These are phyloP conservation scores for Coniochaeta sp. DNA, from an alignment of 2,329 filamentous ascomycete genomes.

Conservation along the genomic window DNA sequence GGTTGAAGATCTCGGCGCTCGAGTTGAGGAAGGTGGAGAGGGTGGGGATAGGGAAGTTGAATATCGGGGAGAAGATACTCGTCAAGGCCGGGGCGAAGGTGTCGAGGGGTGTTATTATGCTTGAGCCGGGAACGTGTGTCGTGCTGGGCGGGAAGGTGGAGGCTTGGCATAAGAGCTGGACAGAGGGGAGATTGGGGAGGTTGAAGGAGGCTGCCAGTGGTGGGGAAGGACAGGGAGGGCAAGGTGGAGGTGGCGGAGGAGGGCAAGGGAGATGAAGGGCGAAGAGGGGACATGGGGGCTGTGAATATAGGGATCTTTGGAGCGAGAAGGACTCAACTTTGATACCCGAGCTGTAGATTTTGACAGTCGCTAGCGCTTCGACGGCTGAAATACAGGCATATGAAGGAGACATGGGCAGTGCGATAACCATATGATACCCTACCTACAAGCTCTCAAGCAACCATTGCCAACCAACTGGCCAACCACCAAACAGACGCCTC, in stretches of 20 bases:
- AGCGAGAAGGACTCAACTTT: too few relatives aligned
- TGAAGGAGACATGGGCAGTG: neutral
- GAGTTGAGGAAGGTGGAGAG: conserved; percentile 63
- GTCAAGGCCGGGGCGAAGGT: conserved; percentile 59
- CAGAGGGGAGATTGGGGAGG: conserved; percentile 59
- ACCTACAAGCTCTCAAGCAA: neutral
- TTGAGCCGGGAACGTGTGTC: conserved; percentile 62
- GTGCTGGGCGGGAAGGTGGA: conserved; percentile 87
- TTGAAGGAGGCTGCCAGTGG: conserved; percentile 49
- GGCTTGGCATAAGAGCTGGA: conserved; percentile 71
- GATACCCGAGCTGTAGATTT: too few relatives aligned
- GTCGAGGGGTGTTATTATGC: conserved; percentile 68
- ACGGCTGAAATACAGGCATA: too few relatives aligned
- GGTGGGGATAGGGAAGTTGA: conserved; percentile 55
- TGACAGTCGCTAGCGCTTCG: too few relatives aligned
- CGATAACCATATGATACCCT: neutral
- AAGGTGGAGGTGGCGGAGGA: too few relatives aligned
- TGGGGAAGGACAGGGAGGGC: too few relatives aligned
- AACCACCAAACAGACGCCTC: too few relatives aligned
- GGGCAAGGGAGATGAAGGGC: too few relatives aligned
- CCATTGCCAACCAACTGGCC: neutral
- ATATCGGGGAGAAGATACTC: conserved; percentile 77
- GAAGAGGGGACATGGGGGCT: too few relatives aligned
- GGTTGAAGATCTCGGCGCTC: conserved; percentile 62
- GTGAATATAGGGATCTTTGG: too few relatives aligned